phyloP scores from a whole-genome alignment of 2,329 filamentous ascomycete species.

The Epichloe coenophiala region DNA sequence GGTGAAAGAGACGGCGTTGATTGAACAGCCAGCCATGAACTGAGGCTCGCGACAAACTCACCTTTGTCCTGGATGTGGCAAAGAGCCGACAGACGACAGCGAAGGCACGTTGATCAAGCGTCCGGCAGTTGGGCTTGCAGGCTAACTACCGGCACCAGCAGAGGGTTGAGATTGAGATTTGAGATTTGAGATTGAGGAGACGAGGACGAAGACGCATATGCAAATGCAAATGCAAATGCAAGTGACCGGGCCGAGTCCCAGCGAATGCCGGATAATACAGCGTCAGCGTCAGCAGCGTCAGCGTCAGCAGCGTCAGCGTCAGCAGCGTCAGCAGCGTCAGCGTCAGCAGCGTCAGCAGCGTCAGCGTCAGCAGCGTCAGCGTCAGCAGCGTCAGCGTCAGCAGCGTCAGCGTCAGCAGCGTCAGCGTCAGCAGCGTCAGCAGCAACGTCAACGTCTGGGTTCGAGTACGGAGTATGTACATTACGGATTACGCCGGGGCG shows the following conservation, averaged over 20 bases:
- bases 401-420: not conserved
- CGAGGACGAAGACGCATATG: slow-evolving; percentile 9
- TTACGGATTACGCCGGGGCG: slow-evolving; percentile 21
- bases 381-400: slow-evolving; percentile 1
- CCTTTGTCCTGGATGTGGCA: slow-evolving; percentile 14
- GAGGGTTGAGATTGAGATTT: slow-evolving; percentile 10
- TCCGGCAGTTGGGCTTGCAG: slow-evolving; percentile 32
- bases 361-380: not conserved
- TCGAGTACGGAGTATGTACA: not conserved
- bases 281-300: not conserved
- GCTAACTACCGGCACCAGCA: slow-evolving; percentile 23
- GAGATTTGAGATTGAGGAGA: slow-evolving; percentile 6
- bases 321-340: not conserved
- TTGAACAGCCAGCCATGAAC: not conserved
- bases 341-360: not conserved
- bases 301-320: not conserved
- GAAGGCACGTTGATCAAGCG: slow-evolving; percentile 13
- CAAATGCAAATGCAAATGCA: slow-evolving; percentile 6
- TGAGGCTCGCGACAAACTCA: slow-evolving; percentile 8
- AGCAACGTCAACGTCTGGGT: not conserved
- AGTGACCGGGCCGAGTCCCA: not conserved
- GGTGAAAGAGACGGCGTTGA: not conserved
- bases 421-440: not conserved
- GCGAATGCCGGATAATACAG: not conserved
- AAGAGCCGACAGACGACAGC: slow-evolving; percentile 9